Base-by-base conservation (phyloP, 805 yeast species). In the Cyberlindnera galapagoensis region DNA sequence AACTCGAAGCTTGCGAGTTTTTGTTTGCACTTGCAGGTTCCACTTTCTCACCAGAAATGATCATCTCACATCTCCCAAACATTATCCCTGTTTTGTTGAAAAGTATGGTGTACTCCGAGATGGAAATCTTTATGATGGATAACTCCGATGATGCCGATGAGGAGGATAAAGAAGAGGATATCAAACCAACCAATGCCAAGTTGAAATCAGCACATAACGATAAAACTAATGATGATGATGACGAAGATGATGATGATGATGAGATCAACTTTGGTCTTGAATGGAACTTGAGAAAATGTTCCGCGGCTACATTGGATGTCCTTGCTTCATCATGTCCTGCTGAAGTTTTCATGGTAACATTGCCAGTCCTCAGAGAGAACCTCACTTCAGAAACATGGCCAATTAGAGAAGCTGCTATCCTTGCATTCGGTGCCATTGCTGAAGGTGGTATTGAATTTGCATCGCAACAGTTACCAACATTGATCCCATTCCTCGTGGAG, bases 391-490 rank as follows among this genome's bases (percentile, higher is more conserved):
- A 65, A 4, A 73, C 80, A 38, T 92, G 98, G 98, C 85, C 83
- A 16, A 73, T 83, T 7, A 72, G 97, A 38, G 98, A 92, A 56
- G 92, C 97, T 6, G 78, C 96, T 2, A 88, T 92, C 18, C 65
- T 92, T 28, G 97, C 97, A 1, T 71, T 92, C 51, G 98, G 98
- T 41, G 97, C 97, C 18, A 78, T 90, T 50, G 84, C 95, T 22
- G 88, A 81, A 46, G 94, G 95, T 43, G 87, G 94, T 44, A 64
- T 80, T 28, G 84, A 80, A 35, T 67, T 72, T 32, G 77, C 87
- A 5, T 59, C 76, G 14, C 75, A 74, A 24, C 82, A 82, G 46
- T 62, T 92, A 24, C 94, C 96, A 3, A 71, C 76, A 18, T 62
- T 92, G 28, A 76, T 90, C 21, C 95, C 95, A 22, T 87, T 79